These are phyloP conservation scores for Dendrobium chrysotoxum DNA, from an alignment of 106 monocot genomes.

Conservation along the genomic window DNA sequence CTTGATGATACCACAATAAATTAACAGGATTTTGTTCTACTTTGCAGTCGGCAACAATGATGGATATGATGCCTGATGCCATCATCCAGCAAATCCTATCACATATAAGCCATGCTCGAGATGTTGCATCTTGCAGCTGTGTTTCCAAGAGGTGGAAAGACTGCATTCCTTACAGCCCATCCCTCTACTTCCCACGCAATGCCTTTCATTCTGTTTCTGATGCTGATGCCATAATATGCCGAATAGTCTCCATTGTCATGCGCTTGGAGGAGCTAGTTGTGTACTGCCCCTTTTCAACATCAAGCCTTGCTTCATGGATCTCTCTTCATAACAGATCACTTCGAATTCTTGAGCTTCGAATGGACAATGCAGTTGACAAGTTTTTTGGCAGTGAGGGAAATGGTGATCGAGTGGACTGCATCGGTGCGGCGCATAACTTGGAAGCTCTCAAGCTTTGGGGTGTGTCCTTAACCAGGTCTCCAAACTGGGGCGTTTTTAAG, in stretches of 20 bases:
- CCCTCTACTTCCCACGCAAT: conserved; percentile 84
- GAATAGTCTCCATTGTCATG: conserved; percentile 40
- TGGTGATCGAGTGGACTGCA: conserved; percentile 33
- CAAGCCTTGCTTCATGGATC: conserved; percentile 50
- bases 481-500: conserved; percentile 46
- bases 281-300: conserved; percentile 70
- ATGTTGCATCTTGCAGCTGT: conserved; percentile 64
- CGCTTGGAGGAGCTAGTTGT: conserved; percentile 66
- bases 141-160: conserved; percentile 67
- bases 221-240: conserved; percentile 41
- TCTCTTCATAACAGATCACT: conserved; percentile 33
- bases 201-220: conserved; percentile 29
- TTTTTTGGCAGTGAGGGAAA: neutral
- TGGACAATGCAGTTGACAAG: conserved; percentile 45
- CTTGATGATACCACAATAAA: neutral
- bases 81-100: conserved; percentile 80
- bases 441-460: conserved; percentile 90
- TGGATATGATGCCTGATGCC: conserved; percentile 79
- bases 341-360: conserved; percentile 68
- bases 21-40: neutral
- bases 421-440: conserved; percentile 31
- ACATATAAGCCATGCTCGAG: conserved; percentile 55
- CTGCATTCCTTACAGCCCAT: conserved; percentile 45
- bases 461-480: conserved; percentile 40
- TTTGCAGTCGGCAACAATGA: conserved; percentile 10